Evolutionary conservation across 768 basidiomycete species (phyloP), one percentile per base, ranked within the genome.

Genomic region (Pisolithus orientalis): DNA sequence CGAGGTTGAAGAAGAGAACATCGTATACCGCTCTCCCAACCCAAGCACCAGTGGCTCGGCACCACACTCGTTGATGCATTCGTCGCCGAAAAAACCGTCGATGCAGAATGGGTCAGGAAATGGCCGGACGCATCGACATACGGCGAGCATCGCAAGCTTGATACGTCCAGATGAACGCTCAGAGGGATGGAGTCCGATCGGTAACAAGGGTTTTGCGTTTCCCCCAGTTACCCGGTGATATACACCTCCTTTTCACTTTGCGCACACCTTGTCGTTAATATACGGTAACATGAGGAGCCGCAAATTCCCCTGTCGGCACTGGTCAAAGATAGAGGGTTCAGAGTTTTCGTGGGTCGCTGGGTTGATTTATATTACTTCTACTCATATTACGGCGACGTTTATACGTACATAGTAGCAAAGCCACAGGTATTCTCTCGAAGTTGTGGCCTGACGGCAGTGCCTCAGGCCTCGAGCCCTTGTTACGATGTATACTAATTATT

Each of bases 141-240:
- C 89, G 1, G 90, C 90, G 21, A 89, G 85, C 57, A 92, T 92
- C 56, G 87, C 84, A 11, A 90, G 87, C 62, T 68, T 91, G 53
- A 89, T 91, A 50, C 75, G 87, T 8, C 80, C 84, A 5, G 86
- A 89, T 38, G 87, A 91, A 59, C 69, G 87, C 24, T 51, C 86
- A 61, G 90, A 89, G 58, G 87, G 85, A 2, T 90, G 88, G 89
- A 89, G 87, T 66, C 84, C 86, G 6, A 83, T 88, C 51, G 59
- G 75, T 63, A 75, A 72, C 27, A 72, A 75, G 47, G 69, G 73
- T 0, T 85, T 87, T 55, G 72, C 69, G 31, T 73, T 80, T 57
- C 77, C 80, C 14, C 72, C 76, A 11, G 70, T 68, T 24, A 27
- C 27, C 21, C 63, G 62, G 46, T 65, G 54, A 62, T 28, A 11